Evolutionary conservation across 805 yeast species (phyloP), one percentile per base, ranked within the genome.

Genomic region (Yamadazyma olivae): DNA sequence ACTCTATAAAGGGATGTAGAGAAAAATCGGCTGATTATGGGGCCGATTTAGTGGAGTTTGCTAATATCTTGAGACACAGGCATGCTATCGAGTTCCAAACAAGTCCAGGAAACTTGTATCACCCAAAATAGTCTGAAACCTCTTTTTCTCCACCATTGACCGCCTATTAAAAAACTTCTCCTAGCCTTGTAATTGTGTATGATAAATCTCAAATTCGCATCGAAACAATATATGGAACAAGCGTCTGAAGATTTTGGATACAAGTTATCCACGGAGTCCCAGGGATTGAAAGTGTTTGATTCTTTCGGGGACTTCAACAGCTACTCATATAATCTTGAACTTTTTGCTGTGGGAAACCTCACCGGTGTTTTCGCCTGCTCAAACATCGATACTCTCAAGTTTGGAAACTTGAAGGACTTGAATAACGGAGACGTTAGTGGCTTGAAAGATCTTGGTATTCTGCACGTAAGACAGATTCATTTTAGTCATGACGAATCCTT

Each of bases 221-320:
- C 32, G 13, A 17, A 22, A 20, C 19, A 16, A n/a, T 9, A 9
- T 6, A 27, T 25, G 25, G 64, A 58, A 41, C 30, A 43, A 6
- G 39, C 49, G 5, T 60, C 70, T 3, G 70, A 67, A 43, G 62
- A 59, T 39, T 52, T 64, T 25, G 71, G 70, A 15, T 67, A 66
- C 52, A 55, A 56, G 28, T 44, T 62, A 18, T 50, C 52, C 18
- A 43, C 58, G 5, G 41, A 44, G 2, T 51, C 51, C 9, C 48
- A 45, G 13, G 70, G 70, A 5, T 24, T 53, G 5, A 26, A 35
- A 8, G 30, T 56, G n/a, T 56, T 57, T 33, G 56, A 46, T 10
- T 30, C 40, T 6, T 50, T 55, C 3, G 33, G 64, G 8, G 64
- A 58, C 22, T 51, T 60, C 6, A 45, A 34, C 5, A 17, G 18